A percentile compares a stretch with the other conserved stretches of the same genome.
These are phyloP conservation scores for Coprinellus micaceus DNA, from an alignment of 768 basidiomycete genomes.

Conservation along the genomic window DNA sequence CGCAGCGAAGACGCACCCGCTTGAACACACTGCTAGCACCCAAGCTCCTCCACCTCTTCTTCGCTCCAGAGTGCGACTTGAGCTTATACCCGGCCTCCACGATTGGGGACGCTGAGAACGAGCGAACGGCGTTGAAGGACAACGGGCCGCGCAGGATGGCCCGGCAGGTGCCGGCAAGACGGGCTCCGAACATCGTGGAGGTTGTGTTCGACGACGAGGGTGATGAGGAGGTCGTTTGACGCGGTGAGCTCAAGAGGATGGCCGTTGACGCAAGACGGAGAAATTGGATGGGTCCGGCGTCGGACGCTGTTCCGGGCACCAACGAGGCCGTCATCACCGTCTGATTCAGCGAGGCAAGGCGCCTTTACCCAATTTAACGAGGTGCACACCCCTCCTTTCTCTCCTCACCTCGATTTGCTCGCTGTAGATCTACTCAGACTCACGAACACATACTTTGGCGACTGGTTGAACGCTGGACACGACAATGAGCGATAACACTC, in stretches of 20 bases:
- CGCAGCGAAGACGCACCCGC: conserved; percentile 56
- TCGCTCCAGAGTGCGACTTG: conserved; percentile 76
- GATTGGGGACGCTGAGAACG: conserved; percentile 59
- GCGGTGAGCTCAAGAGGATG: background rate
- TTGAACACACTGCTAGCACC: conserved; percentile 66
- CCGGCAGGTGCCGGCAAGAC: conserved; percentile 22
- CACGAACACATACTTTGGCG: background rate
- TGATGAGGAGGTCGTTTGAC: no score
- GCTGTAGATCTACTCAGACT: no score
- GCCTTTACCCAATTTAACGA: no score
- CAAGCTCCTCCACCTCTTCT: conserved; percentile 75
- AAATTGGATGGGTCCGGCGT: no score
- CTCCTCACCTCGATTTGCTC: background rate
- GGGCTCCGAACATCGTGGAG: conserved; percentile 22
- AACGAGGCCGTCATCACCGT: no score
- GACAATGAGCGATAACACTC: conserved; percentile 35
- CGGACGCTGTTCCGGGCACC: no score
- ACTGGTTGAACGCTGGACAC: background rate
- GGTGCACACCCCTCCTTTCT: background rate
- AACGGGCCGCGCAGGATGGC: conserved; percentile 18
- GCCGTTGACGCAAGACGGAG: background rate
- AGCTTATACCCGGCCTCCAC: conserved; percentile 67
- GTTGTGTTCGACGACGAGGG: no score
- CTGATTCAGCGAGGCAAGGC: no score
- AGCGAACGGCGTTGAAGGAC: conserved; percentile 17